Evolutionary conservation across 2,329 filamentous ascomycete species (phyloP).

Genomic region (Coleophoma crateriformis): DNA sequence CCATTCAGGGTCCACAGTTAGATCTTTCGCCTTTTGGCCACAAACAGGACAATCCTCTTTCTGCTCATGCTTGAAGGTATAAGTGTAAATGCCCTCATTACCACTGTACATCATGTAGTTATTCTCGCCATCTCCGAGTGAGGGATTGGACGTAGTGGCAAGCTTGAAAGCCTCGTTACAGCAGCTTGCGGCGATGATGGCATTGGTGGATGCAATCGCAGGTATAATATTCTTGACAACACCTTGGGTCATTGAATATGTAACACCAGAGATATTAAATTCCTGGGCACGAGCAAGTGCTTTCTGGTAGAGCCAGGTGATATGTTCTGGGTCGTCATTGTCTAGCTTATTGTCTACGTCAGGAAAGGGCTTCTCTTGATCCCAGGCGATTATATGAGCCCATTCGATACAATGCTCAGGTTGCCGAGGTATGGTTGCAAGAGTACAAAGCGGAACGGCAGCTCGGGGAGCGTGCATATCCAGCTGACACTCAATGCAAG

Average conservation of each 20-base stretch:
- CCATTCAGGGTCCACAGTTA: constrained; percentile 63
- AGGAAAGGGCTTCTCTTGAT: constrained; percentile 76
- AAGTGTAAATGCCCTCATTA: constrained; percentile 92
- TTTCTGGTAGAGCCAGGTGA: constrained; percentile 92
- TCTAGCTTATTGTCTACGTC: constrained; percentile 57
- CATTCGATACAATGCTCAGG: constrained; percentile 98
- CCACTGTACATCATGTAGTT: constrained; percentile 99
- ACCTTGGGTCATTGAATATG: constrained; percentile 92
- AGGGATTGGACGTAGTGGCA: constrained; percentile 74
- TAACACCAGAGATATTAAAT: constrained; percentile 88
- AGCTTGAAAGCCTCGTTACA: constrained; percentile 98
- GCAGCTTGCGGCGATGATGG: constrained; percentile 90
- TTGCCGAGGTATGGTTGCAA: constrained; percentile 92
- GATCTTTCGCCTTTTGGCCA: constrained; percentile 71
- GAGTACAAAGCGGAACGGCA: constrained; percentile 93
- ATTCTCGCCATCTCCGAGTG: constrained; percentile 72
- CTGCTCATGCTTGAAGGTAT: constrained; percentile 92
- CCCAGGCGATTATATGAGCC: constrained; percentile 98
- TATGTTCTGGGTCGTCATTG: constrained; percentile 94
- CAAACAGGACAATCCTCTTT: constrained; percentile 95
- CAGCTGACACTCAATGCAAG: constrained; percentile 95
- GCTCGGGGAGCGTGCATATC: constrained; percentile 98
- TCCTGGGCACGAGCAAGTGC: constrained; percentile 76
- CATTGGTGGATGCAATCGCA: constrained; percentile 95
- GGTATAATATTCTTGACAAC: constrained; percentile 99